Base-by-base conservation (phyloP, 768 basidiomycete species). In the Rhizopogon vesiculosus region DNA sequence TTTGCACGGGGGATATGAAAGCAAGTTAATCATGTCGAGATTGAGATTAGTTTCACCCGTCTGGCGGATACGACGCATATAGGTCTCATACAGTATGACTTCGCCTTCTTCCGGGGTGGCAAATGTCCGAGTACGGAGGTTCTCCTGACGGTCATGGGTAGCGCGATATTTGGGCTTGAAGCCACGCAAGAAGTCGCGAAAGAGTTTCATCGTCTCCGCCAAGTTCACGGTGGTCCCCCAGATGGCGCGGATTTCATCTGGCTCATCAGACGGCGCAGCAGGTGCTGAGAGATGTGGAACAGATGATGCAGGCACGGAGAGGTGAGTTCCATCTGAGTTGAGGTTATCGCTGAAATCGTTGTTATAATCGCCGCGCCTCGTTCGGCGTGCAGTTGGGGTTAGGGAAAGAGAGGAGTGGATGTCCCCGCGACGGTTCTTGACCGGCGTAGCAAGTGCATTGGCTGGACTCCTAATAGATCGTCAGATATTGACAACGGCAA, bases 151-250 rank as follows among this genome's bases (percentile, higher is more conserved):
- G 66, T 96, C 91, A 57, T 90, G 77, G 0, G 78, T 76, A 33
- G 82, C 74, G 19, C 94, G 85, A 60, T 96, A 95, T 69, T 95
- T 97, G 45, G 84, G 83, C 66, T 97, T 98, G 81, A 98, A 99
- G 0, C 92, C 89, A 46, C 82, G 85, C 54, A 99, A 73, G 69
- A 98, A 98, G 39, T 89, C 86, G 51, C 85, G 82, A 75, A 98
- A 98, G 18, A 87, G 72, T 63, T 86, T 87, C 91, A 98, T 97
- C 12, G 91, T 89, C 68, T 96, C 90, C 3, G 85, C 80, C 28
- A 99, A 79, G 61, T 91, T 90, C 63, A 99, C 94, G 1, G 92
- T 95, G 0, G 97, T 99, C 31, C 97, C 97, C 96, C 97, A 99
- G 58, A 99, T 92, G 22, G 93, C 93, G 53, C 91, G 81, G 50